Conservation (phyloP, 139 green algal species). For the Yamagishiella unicocca region DNA sequence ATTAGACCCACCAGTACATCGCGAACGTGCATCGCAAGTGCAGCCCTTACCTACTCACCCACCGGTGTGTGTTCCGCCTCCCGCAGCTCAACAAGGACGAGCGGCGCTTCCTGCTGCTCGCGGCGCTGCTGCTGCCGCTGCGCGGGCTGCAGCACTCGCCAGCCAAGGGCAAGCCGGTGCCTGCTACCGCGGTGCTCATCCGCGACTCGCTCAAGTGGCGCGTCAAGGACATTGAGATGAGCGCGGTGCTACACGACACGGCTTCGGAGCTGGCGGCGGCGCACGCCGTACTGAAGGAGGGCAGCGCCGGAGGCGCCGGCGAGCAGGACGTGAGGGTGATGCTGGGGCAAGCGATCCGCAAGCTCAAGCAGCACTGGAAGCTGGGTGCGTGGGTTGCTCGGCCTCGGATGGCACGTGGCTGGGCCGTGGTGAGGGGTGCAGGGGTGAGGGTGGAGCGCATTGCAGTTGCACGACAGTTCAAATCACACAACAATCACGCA, state of each 20-base stretch:
- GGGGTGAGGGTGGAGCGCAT: too few species aligned
- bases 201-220: constrained; percentile 83
- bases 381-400: constrained; percentile 51
- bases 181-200: constrained; percentile 65
- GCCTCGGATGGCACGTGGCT: too few species aligned
- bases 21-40: too few species aligned
- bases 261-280: constrained; percentile 62
- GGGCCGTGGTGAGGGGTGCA: too few species aligned
- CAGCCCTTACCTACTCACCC: too few species aligned
- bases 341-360: constrained; percentile 70
- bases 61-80: not conserved
- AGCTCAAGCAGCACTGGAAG: constrained; percentile 76
- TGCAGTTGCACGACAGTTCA: too few species aligned
- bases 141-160: constrained; percentile 29
- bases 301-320: not conserved
- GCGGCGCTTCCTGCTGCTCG: constrained; percentile 74
- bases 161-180: constrained; percentile 67
- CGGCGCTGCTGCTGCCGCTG: constrained; percentile 85
- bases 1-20: too few species aligned
- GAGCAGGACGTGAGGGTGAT: constrained; percentile 57
- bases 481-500: too few species aligned
- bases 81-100: constrained; percentile 68
- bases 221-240: constrained; percentile 64
- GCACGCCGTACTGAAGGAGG: constrained; percentile 40
- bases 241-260: constrained; percentile 55